A percentile compares a stretch with the other conserved stretches of the same genome.
Evolutionary conservation across 2,329 filamentous ascomycete species (phyloP).

Genomic region (Exophiala xenobiotica): DNA sequence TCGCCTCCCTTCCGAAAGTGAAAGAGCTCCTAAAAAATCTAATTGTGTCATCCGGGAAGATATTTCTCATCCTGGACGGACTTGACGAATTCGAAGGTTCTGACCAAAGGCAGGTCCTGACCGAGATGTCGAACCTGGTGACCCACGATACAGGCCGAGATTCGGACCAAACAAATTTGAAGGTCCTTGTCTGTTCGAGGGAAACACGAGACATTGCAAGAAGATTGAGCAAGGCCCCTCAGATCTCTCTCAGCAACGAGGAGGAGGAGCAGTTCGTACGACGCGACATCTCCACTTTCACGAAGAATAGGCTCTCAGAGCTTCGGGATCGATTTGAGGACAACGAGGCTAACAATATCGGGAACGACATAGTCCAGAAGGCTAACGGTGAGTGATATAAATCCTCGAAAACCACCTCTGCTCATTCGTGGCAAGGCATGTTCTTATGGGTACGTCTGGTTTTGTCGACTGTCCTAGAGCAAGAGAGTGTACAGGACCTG

Average conservation of each 20-base stretch:
- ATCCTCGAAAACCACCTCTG: conserved; percentile 8
- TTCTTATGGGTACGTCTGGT: conserved; percentile 29
- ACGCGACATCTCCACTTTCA: neutral
- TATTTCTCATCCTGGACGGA: conserved; percentile 34
- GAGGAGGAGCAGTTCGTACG: neutral
- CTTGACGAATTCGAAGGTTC: conserved; percentile 32
- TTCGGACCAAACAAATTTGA: neutral
- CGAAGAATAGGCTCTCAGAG: neutral
- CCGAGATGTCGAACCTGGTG: conserved; percentile 12
- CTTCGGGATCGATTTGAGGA: neutral
- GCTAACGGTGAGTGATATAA: neutral
- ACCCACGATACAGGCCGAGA: neutral
- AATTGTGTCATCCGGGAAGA: conserved; percentile 1
- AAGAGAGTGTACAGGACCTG: conserved; percentile 15
- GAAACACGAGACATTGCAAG: neutral
- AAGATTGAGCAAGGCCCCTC: neutral
- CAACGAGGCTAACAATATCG: neutral
- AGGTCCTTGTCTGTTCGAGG: neutral
- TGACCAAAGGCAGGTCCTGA: conserved; percentile 25
- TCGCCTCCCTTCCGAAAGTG: conserved; percentile 18
- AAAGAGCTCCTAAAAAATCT: conserved; percentile 24
- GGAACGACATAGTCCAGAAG: neutral
- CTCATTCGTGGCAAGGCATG: conserved; percentile 24
- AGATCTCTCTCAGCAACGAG: neutral
- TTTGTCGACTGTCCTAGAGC: conserved; percentile 10